These are phyloP conservation scores for Akanthomyces uredinophilus DNA, from an alignment of 2,329 filamentous ascomycete species.

Conservation along the genomic window DNA sequence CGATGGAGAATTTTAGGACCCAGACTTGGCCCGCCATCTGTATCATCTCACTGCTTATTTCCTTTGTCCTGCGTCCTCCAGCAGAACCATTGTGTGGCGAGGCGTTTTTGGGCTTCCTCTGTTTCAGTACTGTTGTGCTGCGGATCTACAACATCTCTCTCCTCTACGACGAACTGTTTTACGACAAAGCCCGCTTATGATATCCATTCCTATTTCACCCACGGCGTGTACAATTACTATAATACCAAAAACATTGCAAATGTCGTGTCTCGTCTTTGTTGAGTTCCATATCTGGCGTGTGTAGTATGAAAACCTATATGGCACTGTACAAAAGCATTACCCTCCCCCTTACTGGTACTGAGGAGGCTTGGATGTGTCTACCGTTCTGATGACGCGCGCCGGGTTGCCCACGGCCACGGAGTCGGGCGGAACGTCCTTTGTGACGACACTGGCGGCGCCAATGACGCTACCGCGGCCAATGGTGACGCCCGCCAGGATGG, in stretches of 20 bases:
- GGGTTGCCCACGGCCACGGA: slow-evolving; percentile 64
- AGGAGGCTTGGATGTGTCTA: slow-evolving; percentile 21
- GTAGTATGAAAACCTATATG: neutral
- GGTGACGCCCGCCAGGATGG: slow-evolving; percentile 69
- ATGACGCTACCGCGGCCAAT: slow-evolving; percentile 70
- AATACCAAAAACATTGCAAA: slow-evolving; percentile 16
- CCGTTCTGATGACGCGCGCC: slow-evolving; percentile 49
- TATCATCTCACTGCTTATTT: neutral
- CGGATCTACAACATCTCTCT: slow-evolving; percentile 13
- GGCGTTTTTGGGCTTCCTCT: slow-evolving; percentile 10
- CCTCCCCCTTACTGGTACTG: slow-evolving; percentile 1
- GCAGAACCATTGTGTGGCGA: neutral
- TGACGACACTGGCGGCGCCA: slow-evolving; percentile 79
- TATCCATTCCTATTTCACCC: slow-evolving; percentile 31
- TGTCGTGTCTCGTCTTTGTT: neutral
- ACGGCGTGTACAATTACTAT: slow-evolving; percentile 12
- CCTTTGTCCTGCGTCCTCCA: neutral
- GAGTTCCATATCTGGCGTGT: neutral
- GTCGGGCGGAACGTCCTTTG: slow-evolving; percentile 60
- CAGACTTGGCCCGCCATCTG: neutral
- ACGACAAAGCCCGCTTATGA: slow-evolving; percentile 26
- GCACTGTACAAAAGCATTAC: neutral
- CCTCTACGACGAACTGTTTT: slow-evolving; percentile 12
- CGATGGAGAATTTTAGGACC: slow-evolving; percentile 53
- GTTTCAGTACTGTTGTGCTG: neutral